Percentiles rank a stretch among this genome's conserved stretches.
Evolutionary conservation across 108 stramenopile species (phyloP).

Genomic region (Cyclotella cryptica): DNA sequence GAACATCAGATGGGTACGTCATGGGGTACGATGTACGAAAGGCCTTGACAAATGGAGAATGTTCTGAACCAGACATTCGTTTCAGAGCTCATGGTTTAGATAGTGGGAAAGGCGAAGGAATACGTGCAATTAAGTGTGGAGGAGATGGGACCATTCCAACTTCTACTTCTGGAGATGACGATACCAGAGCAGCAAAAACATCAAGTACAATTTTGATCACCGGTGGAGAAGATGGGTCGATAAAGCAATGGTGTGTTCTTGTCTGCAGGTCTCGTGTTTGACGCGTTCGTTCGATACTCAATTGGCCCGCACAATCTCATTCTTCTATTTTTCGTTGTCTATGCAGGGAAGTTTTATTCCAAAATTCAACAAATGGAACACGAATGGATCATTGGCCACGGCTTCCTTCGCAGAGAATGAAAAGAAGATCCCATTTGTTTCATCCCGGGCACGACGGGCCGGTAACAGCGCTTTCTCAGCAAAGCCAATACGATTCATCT

Average conservation of each 20-base stretch:
- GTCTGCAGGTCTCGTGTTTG: neutral
- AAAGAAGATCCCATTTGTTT: slow-evolving; percentile 66
- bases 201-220: slow-evolving; percentile 56
- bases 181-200: slow-evolving; percentile 17
- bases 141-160: slow-evolving; percentile 53
- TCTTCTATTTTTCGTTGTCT: neutral
- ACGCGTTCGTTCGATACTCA: neutral
- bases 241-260: slow-evolving; percentile 67
- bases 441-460: slow-evolving; percentile 50
- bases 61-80: slow-evolving; percentile 49
- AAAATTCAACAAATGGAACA: slow-evolving; percentile 25
- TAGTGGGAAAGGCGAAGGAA: slow-evolving; percentile 47
- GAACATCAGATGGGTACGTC: slow-evolving; percentile 56
- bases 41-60: slow-evolving; percentile 23
- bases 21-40: slow-evolving; percentile 47
- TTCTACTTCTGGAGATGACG: slow-evolving; percentile 11
- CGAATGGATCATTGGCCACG: slow-evolving; percentile 74
- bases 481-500: slow-evolving; percentile 42
- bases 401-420: slow-evolving; percentile 63
- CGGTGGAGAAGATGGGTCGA: slow-evolving; percentile 62
- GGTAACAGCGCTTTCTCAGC: slow-evolving; percentile 53
- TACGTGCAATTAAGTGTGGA: slow-evolving; percentile 61
- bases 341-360: slow-evolving; percentile 49
- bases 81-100: slow-evolving; percentile 59
- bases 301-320: neutral